Base-by-base conservation (phyloP, 495 filamentous ascomycete species). In the Penicillium steckii region DNA sequence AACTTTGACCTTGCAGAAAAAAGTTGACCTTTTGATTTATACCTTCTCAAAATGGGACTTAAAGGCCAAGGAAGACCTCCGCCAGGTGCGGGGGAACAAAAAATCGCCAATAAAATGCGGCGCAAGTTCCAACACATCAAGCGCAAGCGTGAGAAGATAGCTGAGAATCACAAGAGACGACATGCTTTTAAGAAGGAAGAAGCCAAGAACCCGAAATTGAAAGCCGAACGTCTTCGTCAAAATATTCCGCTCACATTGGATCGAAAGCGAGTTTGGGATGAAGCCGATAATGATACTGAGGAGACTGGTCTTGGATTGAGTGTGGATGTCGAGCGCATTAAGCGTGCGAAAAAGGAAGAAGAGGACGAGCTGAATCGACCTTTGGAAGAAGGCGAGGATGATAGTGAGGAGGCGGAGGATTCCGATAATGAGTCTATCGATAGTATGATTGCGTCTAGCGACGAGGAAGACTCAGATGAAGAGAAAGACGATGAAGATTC, bases 201-300 rank as follows among this genome's bases (percentile, higher is more conserved):
- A 70, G 81, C 85, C 56, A 87, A 85, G 67, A 81, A 97, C 58
- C 92, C 94, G n/a, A 76, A 79, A 37, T 67, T 96, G 44, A 80
- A 82, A 45, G 81, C 80, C 46, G 80, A 86, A 46, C 79, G 94
- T 57, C 74, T 90, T 43, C 83, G 77, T 55, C 80, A 78, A 56
- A 97, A 97, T 72, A 76, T 91, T 32, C 90, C 94, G 2, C 65
- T 83, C 32, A 96, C 90, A 2, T 80, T 97, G 19, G 94, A 97
- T 55, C 81, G 84, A 41, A 97, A 96, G 78, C 71, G 94, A 64
- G 83, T 89, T 45, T 98, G 92, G 93, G 94, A 97, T 61, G 88
- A 95, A 32, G 82, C 86, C n/a, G 88, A 88, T 49, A 85, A 86
- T 40, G 90, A 80, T 48, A 68, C 66, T 25, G 73, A 75, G 35